phyloP scores from a whole-genome alignment of 2,329 filamentous ascomycete genomes.

The Sarocladium oryzae region DNA sequence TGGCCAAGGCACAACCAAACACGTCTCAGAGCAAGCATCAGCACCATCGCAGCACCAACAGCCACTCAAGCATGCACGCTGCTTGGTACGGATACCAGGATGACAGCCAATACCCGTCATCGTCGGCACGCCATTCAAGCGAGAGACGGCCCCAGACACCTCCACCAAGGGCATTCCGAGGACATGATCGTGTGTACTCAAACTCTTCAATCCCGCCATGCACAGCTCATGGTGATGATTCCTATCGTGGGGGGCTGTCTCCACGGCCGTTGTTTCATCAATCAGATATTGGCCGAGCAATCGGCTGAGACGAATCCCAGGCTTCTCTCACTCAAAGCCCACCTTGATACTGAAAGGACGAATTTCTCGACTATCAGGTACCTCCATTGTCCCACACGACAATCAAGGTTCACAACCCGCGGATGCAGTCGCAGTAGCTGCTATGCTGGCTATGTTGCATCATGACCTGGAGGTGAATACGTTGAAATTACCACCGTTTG shows the following conservation, averaged over 20 bases:
- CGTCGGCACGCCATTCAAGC: slow-evolving; percentile 24
- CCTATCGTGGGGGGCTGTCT: slow-evolving; percentile 38
- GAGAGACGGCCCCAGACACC: slow-evolving; percentile 19
- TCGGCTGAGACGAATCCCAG: slow-evolving; percentile 43
- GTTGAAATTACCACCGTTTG: not conserved
- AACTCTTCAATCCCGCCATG: slow-evolving; percentile 36
- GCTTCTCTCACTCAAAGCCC: too few species aligned
- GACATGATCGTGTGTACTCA: slow-evolving; percentile 25
- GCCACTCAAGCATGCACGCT: slow-evolving; percentile 30
- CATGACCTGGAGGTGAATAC: too few species aligned
- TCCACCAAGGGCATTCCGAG: not conserved
- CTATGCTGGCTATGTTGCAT: too few species aligned
- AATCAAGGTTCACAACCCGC: too few species aligned
- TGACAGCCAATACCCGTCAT: slow-evolving; percentile 22
- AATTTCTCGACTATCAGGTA: too few species aligned
- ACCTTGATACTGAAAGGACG: too few species aligned
- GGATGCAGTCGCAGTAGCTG: too few species aligned
- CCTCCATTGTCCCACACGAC: too few species aligned
- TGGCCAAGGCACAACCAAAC: slow-evolving; percentile 40
- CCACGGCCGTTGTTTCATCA: slow-evolving; percentile 40
- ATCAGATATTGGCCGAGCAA: slow-evolving; percentile 46
- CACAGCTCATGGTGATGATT: slow-evolving; percentile 40
- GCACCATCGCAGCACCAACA: slow-evolving; percentile 26
- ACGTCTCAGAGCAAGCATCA: slow-evolving; percentile 40
- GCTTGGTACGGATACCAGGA: slow-evolving; percentile 29